A percentile compares a stretch with the other conserved stretches of the same genome.
Evolutionary conservation across 768 basidiomycete species (phyloP).

Genomic region (Antrodiella citrinella): DNA sequence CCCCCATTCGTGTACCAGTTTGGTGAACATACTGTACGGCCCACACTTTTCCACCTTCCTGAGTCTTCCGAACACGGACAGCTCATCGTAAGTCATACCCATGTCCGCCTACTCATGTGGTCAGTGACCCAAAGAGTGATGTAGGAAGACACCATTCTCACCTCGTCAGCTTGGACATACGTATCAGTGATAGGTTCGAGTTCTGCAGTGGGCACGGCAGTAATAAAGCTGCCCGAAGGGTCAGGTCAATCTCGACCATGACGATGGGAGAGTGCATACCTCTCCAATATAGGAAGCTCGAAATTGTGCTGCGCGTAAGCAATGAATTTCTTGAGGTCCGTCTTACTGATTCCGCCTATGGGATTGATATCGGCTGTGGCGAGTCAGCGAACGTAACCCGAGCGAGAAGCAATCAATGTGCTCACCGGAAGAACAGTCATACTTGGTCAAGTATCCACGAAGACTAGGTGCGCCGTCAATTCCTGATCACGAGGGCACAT

Average conservation of each 20-base stretch:
- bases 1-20: constrained; percentile 93
- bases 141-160: constrained; percentile 24
- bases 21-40: constrained; percentile 95
- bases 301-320: constrained; percentile 73
- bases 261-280: constrained; percentile 33
- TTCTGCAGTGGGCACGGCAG: constrained; percentile 91
- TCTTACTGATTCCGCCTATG: constrained; percentile 96
- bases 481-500: neutral
- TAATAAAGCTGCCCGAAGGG: constrained; percentile 61
- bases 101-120: constrained; percentile 66
- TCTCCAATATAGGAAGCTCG: constrained; percentile 73
- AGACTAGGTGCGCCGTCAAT: constrained; percentile 42
- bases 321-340: constrained; percentile 94
- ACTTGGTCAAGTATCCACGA: constrained; percentile 95
- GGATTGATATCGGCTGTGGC: constrained; percentile 89
- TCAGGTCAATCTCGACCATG: neutral
- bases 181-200: constrained; percentile 91
- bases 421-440: constrained; percentile 87
- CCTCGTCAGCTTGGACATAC: constrained; percentile 96
- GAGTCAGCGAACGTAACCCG: neutral
- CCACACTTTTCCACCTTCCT: constrained; percentile 97
- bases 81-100: constrained; percentile 99
- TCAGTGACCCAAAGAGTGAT: neutral
- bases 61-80: constrained; percentile 87
- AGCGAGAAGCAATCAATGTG: neutral